Percentiles rank a stretch among this genome's conserved stretches.
Evolutionary conservation across 768 basidiomycete species (phyloP).

Genomic region (Leccinum subtestaceum): DNA sequence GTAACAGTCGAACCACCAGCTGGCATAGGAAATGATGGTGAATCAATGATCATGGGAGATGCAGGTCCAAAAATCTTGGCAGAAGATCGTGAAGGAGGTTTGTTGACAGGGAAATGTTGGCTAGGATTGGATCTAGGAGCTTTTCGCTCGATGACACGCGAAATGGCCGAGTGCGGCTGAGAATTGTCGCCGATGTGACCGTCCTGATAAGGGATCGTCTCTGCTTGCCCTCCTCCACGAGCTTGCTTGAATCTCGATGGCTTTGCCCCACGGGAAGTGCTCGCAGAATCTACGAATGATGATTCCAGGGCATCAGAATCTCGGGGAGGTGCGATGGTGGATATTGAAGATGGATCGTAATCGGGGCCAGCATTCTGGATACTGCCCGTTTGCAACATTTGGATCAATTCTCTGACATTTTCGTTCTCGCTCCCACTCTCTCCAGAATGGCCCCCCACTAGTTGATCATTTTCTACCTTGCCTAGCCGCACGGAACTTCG

Average conservation of each 20-base stretch:
- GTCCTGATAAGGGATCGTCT: conserved; percentile 19
- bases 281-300: not conserved
- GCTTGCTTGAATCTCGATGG: conserved; percentile 48
- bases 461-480: conserved; percentile 47
- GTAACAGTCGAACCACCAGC: not conserved
- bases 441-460: conserved; percentile 48
- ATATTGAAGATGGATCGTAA: conserved; percentile 20
- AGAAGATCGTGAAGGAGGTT: conserved; percentile 6
- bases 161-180: conserved; percentile 32
- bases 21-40: conserved; percentile 18
- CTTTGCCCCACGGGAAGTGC: conserved; percentile 29
- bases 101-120: conserved; percentile 18
- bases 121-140: conserved; percentile 4
- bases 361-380: conserved; percentile 54
- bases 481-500: conserved; percentile 55
- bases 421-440: conserved; percentile 58
- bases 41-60: conserved; percentile 16
- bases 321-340: not conserved
- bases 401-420: conserved; percentile 47
- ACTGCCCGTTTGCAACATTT: conserved; percentile 49
- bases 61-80: conserved; percentile 2
- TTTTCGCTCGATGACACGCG: conserved; percentile 27
- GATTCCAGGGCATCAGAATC: not conserved
- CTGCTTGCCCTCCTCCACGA: not conserved
- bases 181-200: conserved; percentile 32